Base-by-base conservation (phyloP, 495 filamentous ascomycete genomes). In the Glarea lozoyensis region DNA sequence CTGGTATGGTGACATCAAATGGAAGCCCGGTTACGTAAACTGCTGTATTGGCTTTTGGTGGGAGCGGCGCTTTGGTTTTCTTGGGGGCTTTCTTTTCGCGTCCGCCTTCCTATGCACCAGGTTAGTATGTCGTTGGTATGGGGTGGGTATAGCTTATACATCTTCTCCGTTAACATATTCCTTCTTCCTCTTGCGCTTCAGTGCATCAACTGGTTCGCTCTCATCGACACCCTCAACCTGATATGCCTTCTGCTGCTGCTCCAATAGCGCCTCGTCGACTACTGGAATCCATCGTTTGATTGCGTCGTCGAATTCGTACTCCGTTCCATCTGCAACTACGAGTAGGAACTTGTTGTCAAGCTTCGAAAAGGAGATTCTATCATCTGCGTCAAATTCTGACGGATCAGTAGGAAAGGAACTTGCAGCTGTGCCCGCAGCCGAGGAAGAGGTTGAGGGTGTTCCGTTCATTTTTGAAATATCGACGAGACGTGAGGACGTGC, bases 21-120 rank as follows among this genome's bases (percentile, higher is more conserved):
- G 93, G 93, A 3, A 99, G 75, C 10, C 78, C 82, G 2, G 86
- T 93, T 29, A 97, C 79, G 60, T 85, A 99, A 37, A 99, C 71
- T 16, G 92, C 93, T 2, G 82, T 90, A 57, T 97, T 98, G 43
- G 87, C 75, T 41, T 81, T 74, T 24, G 73, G 73, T 54, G 76
- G 71, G 41, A 58, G 50, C 13, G 56, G 42, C 19, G 56, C 53
- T 57, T 79, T 80, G 21, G 59, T 44, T 50, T 81, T 81, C 54
- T 79, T 73, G 25, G 54, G 42, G 10, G 50, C 56, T 52, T 55
- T 55, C 15, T 37, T 30, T 15, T 38, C 42, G n/a, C 55, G 37
- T 27, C 51, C 42, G 31, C 48, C 24, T 47, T 57, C 47, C 61
- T 60, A 52, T 29, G 7, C 25, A 29, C n/a, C n/a, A n/a, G n/a